These are phyloP conservation scores for Dioszegia crocea DNA, from an alignment of 768 basidiomycete genomes.

Conservation along the genomic window DNA sequence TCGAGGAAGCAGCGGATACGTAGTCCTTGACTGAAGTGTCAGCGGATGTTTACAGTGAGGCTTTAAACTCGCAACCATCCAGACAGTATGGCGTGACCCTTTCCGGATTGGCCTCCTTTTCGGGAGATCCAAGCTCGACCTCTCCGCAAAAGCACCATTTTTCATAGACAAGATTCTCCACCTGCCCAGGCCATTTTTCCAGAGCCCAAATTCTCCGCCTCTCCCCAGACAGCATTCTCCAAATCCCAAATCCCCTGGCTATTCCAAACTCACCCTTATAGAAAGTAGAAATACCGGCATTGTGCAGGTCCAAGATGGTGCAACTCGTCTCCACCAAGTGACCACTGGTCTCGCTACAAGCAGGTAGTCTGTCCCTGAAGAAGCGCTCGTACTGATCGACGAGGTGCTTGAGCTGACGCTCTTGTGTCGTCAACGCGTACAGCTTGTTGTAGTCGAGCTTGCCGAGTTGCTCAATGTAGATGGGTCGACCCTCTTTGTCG, in stretches of 20 bases:
- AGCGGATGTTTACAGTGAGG: neutral
- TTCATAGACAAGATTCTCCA: too few relatives aligned
- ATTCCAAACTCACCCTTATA: constrained; percentile 57
- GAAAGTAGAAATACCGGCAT: constrained; percentile 65
- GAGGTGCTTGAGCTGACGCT: constrained; percentile 81
- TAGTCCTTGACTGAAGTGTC: constrained; percentile 69
- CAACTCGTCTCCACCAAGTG: constrained; percentile 94
- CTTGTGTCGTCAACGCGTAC: constrained; percentile 73
- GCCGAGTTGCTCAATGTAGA: constrained; percentile 92
- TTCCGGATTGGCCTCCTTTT: too few relatives aligned
- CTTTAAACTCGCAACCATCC: too few relatives aligned
- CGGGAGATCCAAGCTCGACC: too few relatives aligned
- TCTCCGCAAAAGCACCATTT: too few relatives aligned
- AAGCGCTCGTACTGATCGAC: constrained; percentile 92
- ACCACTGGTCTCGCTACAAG: constrained; percentile 61
- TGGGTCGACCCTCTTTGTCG: constrained; percentile 91
- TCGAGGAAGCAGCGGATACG: constrained; percentile 65
- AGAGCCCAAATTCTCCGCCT: neutral
- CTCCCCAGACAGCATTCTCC: neutral
- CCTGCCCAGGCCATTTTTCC: too few relatives aligned
- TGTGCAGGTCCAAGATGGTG: constrained; percentile 88
- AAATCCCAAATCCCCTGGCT: too few relatives aligned
- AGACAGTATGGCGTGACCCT: too few relatives aligned
- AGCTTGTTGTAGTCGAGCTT: constrained; percentile 80
- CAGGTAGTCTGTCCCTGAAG: constrained; percentile 71